Base-by-base conservation (phyloP, 2,329 filamentous ascomycete genomes). In the Trichoderma cornu-damae region DNA sequence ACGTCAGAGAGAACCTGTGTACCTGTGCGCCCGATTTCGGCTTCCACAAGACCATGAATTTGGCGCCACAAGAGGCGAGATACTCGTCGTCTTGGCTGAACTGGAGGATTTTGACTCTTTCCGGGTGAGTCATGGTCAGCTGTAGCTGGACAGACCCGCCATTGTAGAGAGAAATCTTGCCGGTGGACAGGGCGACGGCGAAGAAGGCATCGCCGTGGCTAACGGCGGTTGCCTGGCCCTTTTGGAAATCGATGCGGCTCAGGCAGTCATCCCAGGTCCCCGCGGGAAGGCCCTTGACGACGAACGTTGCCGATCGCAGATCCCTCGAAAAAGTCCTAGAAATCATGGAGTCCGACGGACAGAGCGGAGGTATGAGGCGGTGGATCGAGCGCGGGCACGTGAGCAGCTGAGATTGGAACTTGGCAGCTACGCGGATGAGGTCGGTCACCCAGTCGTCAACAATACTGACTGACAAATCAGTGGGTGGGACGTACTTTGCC, bases 51-150 rank as follows among this genome's bases (percentile, higher is more conserved):
- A 34, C 6, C 37, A 52, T 52, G 14, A 24, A n/a, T n/a, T 52
- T 42, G 8, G 26, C 37, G 26, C 49, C 26, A 22, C 49, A 52
- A 28, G 56, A 35, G 20, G 40, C 32, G 3, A 58, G 20, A n/a
- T 32, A 40, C n/a, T 46, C 34, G n/a, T 58, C 56, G 14, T 46
- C 16, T 34, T 38, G 22, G n/a, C 56, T 47, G 24, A 58, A 58
- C 3, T 35, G 18, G 1, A 54, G 40, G 1, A 43, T n/a, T 30
- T 53, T 37, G 6, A 38, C 44, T 40, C 56, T 34, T 7, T 46
- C 32, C 2, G 30, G 35, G n/a, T 49, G 30, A 6, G 37, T 16
- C 24, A 52, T 24, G 26, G 37, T 52, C 49, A 42, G 9, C 16
- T 32, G 26, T 20, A 16, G 16, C 12, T 58, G 37, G 18, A 46